Evolutionary conservation across 2,329 filamentous ascomycete species (phyloP).

Genomic region (Pseudocercospora cruenta): DNA sequence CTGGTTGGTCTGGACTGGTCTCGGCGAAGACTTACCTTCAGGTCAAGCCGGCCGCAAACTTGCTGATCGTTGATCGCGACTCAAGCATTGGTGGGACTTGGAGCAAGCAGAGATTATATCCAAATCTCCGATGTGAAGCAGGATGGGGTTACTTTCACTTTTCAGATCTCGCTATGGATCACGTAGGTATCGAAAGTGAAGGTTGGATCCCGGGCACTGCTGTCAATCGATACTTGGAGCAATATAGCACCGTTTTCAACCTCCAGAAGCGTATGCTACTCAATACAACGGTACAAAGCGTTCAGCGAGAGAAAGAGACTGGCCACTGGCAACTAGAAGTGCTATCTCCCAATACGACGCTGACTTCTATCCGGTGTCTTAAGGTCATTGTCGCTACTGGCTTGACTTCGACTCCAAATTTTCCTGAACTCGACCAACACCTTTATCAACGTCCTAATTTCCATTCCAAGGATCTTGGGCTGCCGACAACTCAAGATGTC

Average conservation of each 20-base stretch:
- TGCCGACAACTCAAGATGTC: neutral
- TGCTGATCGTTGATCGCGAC: neutral
- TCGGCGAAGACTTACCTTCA: slow-evolving; percentile 4
- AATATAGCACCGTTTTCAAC: neutral
- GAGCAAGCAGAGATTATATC: slow-evolving; percentile 7
- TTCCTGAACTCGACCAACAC: neutral
- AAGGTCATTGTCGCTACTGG: slow-evolving; percentile 9
- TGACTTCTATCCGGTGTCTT: neutral
- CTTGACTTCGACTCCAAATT: slow-evolving; percentile 1
- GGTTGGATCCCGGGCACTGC: neutral
- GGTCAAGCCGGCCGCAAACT: neutral
- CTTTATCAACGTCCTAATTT: neutral
- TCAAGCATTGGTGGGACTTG: slow-evolving; percentile 4
- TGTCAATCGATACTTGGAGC: neutral
- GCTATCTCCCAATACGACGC: neutral
- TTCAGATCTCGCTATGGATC: slow-evolving; percentile 1
- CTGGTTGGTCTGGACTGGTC: slow-evolving; percentile 1
- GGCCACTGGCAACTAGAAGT: neutral
- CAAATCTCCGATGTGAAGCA: slow-evolving; percentile 1
- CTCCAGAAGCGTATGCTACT: neutral
- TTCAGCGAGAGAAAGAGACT: neutral
- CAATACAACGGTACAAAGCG: neutral
- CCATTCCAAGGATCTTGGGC: slow-evolving; percentile 4
- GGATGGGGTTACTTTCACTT: neutral
- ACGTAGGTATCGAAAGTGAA: neutral